phyloP scores from a whole-genome alignment of 2,329 filamentous ascomycete species.

The Teratosphaeriaceae sp. region DNA sequence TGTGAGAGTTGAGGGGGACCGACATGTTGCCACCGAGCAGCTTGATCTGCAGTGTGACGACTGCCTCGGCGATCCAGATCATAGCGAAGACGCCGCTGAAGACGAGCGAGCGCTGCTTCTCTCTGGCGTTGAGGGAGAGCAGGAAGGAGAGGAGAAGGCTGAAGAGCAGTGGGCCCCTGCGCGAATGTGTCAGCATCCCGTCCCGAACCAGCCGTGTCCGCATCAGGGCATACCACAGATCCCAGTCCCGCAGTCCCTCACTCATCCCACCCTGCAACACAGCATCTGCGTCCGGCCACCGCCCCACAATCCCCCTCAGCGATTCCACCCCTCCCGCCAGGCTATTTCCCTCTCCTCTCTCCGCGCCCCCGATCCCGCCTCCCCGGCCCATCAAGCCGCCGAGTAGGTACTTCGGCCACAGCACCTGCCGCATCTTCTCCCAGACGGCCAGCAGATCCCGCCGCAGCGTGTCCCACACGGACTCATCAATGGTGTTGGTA shows the following conservation, averaged over 20 bases:
- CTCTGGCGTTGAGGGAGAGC: constrained; percentile 72
- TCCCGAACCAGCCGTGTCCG: constrained; percentile 8
- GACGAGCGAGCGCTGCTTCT: constrained; percentile 76
- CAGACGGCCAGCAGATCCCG: constrained; percentile 88
- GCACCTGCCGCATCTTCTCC: constrained; percentile 96
- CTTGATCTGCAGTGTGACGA: constrained; percentile 98
- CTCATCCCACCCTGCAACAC: constrained; percentile 69
- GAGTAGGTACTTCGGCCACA: constrained; percentile 92
- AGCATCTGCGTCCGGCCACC: constrained; percentile 62
- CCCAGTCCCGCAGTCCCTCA: constrained; percentile 89
- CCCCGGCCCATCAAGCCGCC: constrained; percentile 55
- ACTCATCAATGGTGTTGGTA: constrained; percentile 92
- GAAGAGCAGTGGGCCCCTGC: constrained; percentile 87
- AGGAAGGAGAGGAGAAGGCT: constrained; percentile 83
- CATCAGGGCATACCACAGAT: constrained; percentile 61
- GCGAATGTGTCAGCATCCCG: constrained; percentile 14
- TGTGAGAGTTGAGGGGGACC: constrained; percentile 35
- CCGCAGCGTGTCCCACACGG: constrained; percentile 93
- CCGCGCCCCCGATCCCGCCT: constrained; percentile 52
- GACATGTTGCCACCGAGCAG: constrained; percentile 95
- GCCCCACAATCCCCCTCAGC: constrained; percentile 50
- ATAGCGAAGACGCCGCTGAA: constrained; percentile 96
- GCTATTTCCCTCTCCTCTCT: constrained; percentile 46
- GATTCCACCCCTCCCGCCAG: constrained; percentile 31
- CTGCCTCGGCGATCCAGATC: constrained; percentile 93